Percentiles rank a stretch among this genome's conserved stretches.
phyloP scores from a whole-genome alignment of 805 yeast species.

The Candida boidinii region DNA sequence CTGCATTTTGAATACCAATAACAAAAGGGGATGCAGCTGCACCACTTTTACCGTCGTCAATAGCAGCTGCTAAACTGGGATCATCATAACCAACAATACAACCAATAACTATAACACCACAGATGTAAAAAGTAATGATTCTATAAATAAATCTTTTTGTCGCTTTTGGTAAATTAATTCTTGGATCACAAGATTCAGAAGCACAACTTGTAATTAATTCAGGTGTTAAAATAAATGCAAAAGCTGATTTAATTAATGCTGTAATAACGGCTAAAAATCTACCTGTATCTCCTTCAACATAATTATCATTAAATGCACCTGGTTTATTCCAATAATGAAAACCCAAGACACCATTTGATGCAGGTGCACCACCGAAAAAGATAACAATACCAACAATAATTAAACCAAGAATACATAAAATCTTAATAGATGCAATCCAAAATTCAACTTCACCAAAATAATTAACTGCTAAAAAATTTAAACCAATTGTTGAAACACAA shows the following conservation, averaged over 20 bases:
- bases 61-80: slow-evolving; percentile 32
- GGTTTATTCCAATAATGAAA: slow-evolving; percentile 53
- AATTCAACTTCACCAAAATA: slow-evolving; percentile 44
- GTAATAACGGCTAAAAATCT: slow-evolving; percentile 57
- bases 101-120: slow-evolving; percentile 49
- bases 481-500: slow-evolving; percentile 32
- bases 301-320: slow-evolving; percentile 40
- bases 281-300: slow-evolving; percentile 47
- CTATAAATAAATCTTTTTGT: slow-evolving; percentile 52
- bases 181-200: slow-evolving; percentile 50
- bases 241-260: slow-evolving; percentile 55
- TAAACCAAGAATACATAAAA: slow-evolving; percentile 54
- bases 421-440: slow-evolving; percentile 60
- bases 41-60: slow-evolving; percentile 37
- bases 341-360: slow-evolving; percentile 45
- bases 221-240: slow-evolving; percentile 54
- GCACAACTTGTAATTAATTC: slow-evolving; percentile 52
- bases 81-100: slow-evolving; percentile 50
- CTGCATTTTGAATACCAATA: slow-evolving; percentile 54
- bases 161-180: slow-evolving; percentile 55
- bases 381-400: slow-evolving; percentile 46
- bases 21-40: slow-evolving; percentile 64
- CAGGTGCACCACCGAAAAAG: slow-evolving; percentile 58
- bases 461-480: slow-evolving; percentile 38
- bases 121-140: slow-evolving; percentile 51